Evolutionary conservation across 805 yeast species (phyloP).

Genomic region (Suhomyces sp.): DNA sequence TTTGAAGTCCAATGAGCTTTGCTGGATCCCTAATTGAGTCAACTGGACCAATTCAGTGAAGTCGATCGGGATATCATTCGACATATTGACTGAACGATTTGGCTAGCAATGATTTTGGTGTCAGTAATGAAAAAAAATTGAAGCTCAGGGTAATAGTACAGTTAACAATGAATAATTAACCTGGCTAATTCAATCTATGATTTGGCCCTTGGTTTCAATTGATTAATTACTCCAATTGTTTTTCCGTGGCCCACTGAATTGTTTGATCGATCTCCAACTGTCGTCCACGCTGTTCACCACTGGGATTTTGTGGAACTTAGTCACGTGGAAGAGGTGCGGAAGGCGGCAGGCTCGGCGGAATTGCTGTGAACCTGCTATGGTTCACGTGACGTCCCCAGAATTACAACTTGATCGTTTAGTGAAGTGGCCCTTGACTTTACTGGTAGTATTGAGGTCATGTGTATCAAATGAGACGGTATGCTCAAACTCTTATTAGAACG

Average conservation of each 20-base stretch:
- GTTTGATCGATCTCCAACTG: constrained; percentile 2
- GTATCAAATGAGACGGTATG: too few relatives aligned
- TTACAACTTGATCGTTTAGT: too few relatives aligned
- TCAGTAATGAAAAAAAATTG: neutral
- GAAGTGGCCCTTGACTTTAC: too few relatives aligned
- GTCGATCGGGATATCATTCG: constrained; percentile 84
- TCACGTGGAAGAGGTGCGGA: neutral
- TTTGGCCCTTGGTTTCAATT: neutral
- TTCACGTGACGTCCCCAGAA: too few relatives aligned
- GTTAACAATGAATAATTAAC: neutral
- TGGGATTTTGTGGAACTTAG: neutral
- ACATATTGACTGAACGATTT: constrained; percentile 2
- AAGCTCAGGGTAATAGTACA: neutral
- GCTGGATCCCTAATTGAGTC: constrained; percentile 80
- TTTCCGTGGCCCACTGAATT: neutral
- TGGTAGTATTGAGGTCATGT: too few relatives aligned
- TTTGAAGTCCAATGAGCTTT: constrained; percentile 81
- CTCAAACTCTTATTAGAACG: too few relatives aligned
- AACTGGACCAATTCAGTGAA: constrained; percentile 93
- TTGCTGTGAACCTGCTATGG: neutral
- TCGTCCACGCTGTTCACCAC: constrained; percentile 5
- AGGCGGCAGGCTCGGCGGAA: neutral
- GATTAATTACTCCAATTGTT: neutral
- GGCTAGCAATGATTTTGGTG: neutral
- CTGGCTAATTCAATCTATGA: neutral